Base-by-base conservation (phyloP, 192 early-diverging fungal genomes). In the Linderina pennispora region DNA sequence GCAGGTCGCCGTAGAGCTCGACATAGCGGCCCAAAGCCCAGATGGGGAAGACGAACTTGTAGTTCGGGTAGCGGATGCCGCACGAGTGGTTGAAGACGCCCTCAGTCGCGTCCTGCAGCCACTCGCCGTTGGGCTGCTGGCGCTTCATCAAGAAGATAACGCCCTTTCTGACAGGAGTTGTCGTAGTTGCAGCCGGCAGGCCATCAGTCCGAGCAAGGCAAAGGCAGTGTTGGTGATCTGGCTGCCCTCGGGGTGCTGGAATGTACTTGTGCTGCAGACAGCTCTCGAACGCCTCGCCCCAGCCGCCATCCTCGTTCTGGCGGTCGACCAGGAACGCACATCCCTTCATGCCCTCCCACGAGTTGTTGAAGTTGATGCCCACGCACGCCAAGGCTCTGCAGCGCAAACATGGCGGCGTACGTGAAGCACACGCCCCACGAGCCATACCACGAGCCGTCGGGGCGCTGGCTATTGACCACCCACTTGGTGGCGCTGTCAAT, bases 371-470 rank as follows among this genome's bases (percentile, higher is more conserved):
- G 31, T 48, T 75, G 71, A 88, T 82, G 7, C 90, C 94, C 16
- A 87, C 80, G 43, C 83, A 86, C 8, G 83, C 81, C n/a, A 53
- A 98, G 62, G 46, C 80, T 81, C 58, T 94, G 85, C 19, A 94
- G 48, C 1, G 88, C 87, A 83, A 98, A 98, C 83, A 92, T 84
- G 13, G 82, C 81, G 23, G 90, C 93, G 55, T 98, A 98, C 11
- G 92, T 97, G 50, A 92, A 98, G 63, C 96, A 98, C 52, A 98
- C 88, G 37, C 84, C 96, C 96, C 96, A 98, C 23, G 82, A 79
- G 4, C 96, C 96, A 61, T 86, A 94, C 92, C 92, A 98, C 40
- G 82, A 80, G 14, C 96, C 96, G 59, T 97, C 90, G 16, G 48
- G 45, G 15, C 78, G 52, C 68, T 98, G 96, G 13, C 61, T 62